These are phyloP conservation scores for Fagopyrum tataricum DNA, from an alignment of 148 eudicot genomes.

Conservation along the genomic window DNA sequence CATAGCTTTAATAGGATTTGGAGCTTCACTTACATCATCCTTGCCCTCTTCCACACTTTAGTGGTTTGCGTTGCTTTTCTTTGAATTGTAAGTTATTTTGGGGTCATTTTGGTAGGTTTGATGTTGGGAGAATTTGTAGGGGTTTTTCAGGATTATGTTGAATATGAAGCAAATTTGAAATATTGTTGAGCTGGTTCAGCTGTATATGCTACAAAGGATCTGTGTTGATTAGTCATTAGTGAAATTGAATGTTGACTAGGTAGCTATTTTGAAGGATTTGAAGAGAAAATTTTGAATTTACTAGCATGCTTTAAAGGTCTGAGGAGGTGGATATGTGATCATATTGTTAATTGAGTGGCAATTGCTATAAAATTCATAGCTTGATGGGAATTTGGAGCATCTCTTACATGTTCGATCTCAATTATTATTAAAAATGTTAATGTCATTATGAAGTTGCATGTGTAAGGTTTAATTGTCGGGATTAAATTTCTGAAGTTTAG, in stretches of 20 bases:
- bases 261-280: not conserved
- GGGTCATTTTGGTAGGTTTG: not conserved
- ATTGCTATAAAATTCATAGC: not conserved
- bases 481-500: not conserved
- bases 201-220: not conserved
- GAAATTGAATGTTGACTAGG: not conserved
- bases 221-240: not conserved
- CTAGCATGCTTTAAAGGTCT: not conserved
- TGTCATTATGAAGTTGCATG: not conserved
- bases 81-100: not conserved
- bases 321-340: not conserved
- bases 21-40: slow-evolving; percentile 25
- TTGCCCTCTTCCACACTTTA: slow-evolving; percentile 55
- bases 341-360: not conserved
- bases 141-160: not conserved
- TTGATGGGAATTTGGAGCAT: not conserved
- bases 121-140: not conserved
- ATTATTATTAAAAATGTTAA: not conserved
- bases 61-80: slow-evolving; percentile 23
- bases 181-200: not conserved
- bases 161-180: not conserved
- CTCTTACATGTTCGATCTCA: not conserved
- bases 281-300: not conserved
- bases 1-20: no score
- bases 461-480: not conserved